Percentiles rank a stretch among this genome's conserved stretches.
These are phyloP conservation scores for Hygrophorus pudorinus DNA, from an alignment of 768 basidiomycete species.

Conservation along the genomic window DNA sequence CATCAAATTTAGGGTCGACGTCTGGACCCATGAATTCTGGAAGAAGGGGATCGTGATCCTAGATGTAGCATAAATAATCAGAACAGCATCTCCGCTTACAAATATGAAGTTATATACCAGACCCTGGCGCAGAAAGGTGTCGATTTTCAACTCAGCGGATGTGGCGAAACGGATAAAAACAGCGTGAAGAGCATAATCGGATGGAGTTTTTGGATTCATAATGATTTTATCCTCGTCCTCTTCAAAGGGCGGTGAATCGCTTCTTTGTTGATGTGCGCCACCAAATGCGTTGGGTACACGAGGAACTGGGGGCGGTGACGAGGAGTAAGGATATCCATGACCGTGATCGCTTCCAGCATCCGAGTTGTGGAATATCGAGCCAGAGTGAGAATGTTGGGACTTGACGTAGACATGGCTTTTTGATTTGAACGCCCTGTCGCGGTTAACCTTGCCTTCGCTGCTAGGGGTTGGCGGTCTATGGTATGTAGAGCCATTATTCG, in stretches of 20 bases:
- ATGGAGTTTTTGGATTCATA: conserved; percentile 70
- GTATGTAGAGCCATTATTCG: conserved; percentile 40
- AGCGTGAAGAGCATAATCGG: conserved; percentile 82
- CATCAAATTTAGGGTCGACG: conserved; percentile 73
- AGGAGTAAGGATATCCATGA: conserved; percentile 33
- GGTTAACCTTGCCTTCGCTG: conserved; percentile 23
- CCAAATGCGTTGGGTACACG: conserved; percentile 55
- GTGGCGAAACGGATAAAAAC: conserved; percentile 83
- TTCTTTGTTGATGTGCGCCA: conserved; percentile 31
- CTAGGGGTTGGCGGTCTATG: conserved; percentile 54
- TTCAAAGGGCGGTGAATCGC: conserved; percentile 41
- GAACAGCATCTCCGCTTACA: not conserved
- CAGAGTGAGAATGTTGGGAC: conserved; percentile 70
- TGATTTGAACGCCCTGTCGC: conserved; percentile 31
- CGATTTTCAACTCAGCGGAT: conserved; percentile 72
- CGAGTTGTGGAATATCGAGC: conserved; percentile 61
- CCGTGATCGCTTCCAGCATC: conserved; percentile 67
- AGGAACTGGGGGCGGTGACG: conserved; percentile 71
- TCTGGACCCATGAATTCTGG: conserved; percentile 59
- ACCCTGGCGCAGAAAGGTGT: conserved; percentile 55
- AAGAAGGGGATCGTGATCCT: conserved; percentile 67
- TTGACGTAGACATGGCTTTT: conserved; percentile 54
- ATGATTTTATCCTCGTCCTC: conserved; percentile 60
- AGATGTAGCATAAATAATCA: not conserved
- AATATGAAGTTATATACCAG: conserved; percentile 38